Evolutionary conservation across 371 early-diverging fungal genomes (phyloP).

Genomic region (Mortierella sp.): DNA sequence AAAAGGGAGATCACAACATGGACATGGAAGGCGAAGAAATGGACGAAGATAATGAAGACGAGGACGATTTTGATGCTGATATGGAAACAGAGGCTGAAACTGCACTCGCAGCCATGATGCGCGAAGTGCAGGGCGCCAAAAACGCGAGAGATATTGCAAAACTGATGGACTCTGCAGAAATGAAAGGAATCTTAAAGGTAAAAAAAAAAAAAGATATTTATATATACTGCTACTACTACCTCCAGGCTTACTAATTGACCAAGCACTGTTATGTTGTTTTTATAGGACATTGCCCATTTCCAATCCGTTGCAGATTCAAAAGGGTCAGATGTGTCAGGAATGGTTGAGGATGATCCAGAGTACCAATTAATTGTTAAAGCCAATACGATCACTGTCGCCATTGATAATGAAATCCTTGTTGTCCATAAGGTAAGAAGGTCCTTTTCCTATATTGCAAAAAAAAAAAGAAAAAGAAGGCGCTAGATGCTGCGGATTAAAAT

Average conservation of each 20-base stretch:
- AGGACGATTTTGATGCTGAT: conserved; percentile 49
- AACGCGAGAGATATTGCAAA: conserved; percentile 52
- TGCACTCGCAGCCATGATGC: conserved; percentile 43
- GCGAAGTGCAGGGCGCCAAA: conserved; percentile 24
- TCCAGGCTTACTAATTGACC: neutral
- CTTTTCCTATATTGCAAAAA: neutral
- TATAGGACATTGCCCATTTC: conserved; percentile 69
- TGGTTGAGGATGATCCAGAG: conserved; percentile 87
- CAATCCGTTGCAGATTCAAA: conserved; percentile 58
- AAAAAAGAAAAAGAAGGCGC: neutral
- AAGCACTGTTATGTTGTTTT: neutral
- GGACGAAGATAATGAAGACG: conserved; percentile 58
- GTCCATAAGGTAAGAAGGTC: conserved; percentile 81
- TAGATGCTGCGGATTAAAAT: neutral
- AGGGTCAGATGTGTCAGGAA: conserved; percentile 63
- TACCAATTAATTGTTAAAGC: conserved; percentile 90
- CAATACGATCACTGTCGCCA: conserved; percentile 86
- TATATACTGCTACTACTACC: neutral
- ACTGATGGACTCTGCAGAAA: conserved; percentile 52
- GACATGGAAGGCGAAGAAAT: conserved; percentile 58
- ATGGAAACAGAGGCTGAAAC: conserved; percentile 57
- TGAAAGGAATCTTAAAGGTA: conserved; percentile 46
- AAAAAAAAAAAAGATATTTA: conserved; percentile 18
- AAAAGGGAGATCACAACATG: neutral
- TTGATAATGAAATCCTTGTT: conserved; percentile 88